A percentile compares a stretch with the other conserved stretches of the same genome.
Conservation (phyloP, 176 grass and related monocot species). For the Carex littledalei region DNA sequence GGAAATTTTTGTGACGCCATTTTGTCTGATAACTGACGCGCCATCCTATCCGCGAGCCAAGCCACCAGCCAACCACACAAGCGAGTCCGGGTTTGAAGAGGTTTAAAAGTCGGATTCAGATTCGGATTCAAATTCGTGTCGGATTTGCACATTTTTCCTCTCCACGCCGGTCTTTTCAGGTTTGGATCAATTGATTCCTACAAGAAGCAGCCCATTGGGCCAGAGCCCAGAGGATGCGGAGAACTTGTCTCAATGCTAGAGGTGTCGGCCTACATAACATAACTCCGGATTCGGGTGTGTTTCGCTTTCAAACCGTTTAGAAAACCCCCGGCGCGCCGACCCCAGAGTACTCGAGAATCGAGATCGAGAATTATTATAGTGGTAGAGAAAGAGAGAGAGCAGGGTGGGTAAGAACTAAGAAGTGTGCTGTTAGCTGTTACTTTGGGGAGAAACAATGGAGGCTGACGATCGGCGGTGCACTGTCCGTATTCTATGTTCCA, state of each 20-base stretch:
- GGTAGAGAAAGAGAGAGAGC: background rate
- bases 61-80: background rate
- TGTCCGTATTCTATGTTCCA: slow-evolving; percentile 32
- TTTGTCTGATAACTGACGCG: slow-evolving; percentile 13
- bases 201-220: background rate
- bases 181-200: background rate
- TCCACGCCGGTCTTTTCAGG: background rate
- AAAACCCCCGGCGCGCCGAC: background rate
- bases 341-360: background rate
- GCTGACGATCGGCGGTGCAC: slow-evolving; percentile 15
- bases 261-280: background rate
- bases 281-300: background rate
- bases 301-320: background rate
- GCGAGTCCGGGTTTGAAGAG: background rate
- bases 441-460: slow-evolving; percentile 13
- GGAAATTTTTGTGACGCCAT: background rate
- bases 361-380: background rate
- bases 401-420: background rate
- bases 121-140: background rate
- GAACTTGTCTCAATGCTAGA: no score
- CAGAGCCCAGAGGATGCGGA: background rate
- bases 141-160: background rate
- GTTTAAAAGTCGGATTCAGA: background rate
- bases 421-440: background rate
- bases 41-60: slow-evolving; percentile 20